A percentile compares a stretch with the other conserved stretches of the same genome.
Conservation (phyloP, 169 alveolate genomes). For the Babesia ovata region DNA sequence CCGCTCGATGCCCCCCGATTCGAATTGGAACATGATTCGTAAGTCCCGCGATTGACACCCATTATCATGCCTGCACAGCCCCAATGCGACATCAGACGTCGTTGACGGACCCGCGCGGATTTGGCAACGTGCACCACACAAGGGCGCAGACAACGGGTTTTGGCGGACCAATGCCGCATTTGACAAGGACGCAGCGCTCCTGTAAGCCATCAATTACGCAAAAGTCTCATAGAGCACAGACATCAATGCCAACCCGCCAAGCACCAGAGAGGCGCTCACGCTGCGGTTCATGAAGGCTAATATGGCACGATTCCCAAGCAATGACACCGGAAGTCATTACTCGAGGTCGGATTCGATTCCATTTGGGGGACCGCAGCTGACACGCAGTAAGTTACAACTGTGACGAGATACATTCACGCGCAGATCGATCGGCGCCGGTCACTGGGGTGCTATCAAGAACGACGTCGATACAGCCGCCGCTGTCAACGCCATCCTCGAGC, state of each 20-base stretch:
- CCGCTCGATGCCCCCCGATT: slow-evolving; percentile 2
- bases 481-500: background rate
- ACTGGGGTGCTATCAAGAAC: slow-evolving; percentile 28
- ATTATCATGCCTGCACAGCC: background rate
- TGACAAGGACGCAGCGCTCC: slow-evolving; percentile 36
- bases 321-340: background rate
- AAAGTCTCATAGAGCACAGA: background rate
- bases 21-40: background rate
- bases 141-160: slow-evolving; percentile 1
- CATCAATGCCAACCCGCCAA: slow-evolving; percentile 42
- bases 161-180: background rate
- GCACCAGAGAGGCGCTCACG: slow-evolving; percentile 35
- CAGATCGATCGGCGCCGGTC: slow-evolving; percentile 39
- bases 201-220: background rate
- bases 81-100: background rate
- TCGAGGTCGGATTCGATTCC: slow-evolving; percentile 1
- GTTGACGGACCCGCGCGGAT: background rate
- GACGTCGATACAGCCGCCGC: slow-evolving; percentile 34
- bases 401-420: background rate
- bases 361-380: background rate
- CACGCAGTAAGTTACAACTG: slow-evolving; percentile 6
- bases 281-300: slow-evolving; percentile 44
- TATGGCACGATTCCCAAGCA: slow-evolving; percentile 18
- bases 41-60: background rate
- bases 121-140: background rate